Evolutionary conservation across 352 stramenopile species (phyloP).

Genomic region (Blastocystis sp.): DNA sequence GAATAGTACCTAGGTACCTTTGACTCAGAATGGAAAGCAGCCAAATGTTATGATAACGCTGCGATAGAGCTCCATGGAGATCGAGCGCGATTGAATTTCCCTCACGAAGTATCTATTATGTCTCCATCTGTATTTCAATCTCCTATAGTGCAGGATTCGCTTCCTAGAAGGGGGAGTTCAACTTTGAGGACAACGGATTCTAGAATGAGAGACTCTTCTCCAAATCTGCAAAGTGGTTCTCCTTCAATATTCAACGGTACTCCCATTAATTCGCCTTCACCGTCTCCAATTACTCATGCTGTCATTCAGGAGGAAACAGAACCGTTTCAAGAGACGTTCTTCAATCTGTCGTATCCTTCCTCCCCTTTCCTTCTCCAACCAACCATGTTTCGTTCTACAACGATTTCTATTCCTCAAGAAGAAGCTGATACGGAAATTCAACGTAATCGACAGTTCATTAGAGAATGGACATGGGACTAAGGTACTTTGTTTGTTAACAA

Average conservation of each 20-base stretch:
- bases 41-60: constrained; percentile 24
- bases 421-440: neutral
- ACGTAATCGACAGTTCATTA: constrained; percentile 21
- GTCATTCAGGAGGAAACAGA: too few relatives aligned
- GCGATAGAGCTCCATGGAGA: constrained; percentile 11
- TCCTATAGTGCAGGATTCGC: neutral
- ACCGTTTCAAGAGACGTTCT: neutral
- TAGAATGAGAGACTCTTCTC: neutral
- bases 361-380: neutral
- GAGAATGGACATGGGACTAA: neutral
- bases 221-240: neutral
- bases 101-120: neutral
- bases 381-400: neutral
- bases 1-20: constrained; percentile 48
- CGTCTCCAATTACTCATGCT: too few relatives aligned
- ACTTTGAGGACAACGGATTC: neutral
- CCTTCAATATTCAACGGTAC: neutral
- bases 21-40: constrained; percentile 50
- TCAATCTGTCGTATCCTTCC: neutral
- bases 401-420: neutral
- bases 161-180: neutral
- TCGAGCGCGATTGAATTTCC: constrained; percentile 31
- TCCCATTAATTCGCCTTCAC: too few relatives aligned
- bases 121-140: neutral
- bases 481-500: constrained; percentile 5